A percentile compares a stretch with the other conserved stretches of the same genome.
Evolutionary conservation across 73 alveolate genomes (phyloP).

Genomic region (Tetrahymena thermophila): DNA sequence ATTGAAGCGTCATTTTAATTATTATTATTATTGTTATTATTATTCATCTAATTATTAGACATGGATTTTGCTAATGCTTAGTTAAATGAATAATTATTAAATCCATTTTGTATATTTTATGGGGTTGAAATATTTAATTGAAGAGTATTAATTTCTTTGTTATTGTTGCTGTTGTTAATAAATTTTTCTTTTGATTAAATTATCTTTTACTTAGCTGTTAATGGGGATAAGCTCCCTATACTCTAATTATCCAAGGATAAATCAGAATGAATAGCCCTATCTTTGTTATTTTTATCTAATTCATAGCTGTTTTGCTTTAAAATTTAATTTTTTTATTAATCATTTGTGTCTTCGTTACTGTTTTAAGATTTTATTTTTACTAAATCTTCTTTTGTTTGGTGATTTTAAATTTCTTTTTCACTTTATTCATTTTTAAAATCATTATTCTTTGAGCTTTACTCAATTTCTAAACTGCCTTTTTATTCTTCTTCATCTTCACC

Average conservation of each 20-base stretch:
- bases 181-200: background rate
- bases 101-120: background rate
- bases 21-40: background rate
- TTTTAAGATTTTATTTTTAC: background rate
- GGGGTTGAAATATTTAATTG: background rate
- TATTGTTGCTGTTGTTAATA: background rate
- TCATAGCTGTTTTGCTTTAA: background rate
- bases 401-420: background rate
- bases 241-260: background rate
- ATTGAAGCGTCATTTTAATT: background rate
- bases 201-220: background rate
- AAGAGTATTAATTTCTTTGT: background rate
- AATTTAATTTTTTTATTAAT: background rate
- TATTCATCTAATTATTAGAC: background rate
- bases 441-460: background rate
- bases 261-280: background rate
- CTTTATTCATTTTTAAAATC: background rate
- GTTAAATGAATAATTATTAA: background rate
- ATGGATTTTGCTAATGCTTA: background rate
- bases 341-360: background rate
- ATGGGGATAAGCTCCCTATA: background rate
- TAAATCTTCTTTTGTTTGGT: too few species aligned
- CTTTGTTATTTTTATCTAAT: background rate
- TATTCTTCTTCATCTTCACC: background rate
- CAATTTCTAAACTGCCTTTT: background rate